Evolutionary conservation across 2,329 filamentous ascomycete genomes (phyloP).

Genomic region (Ascochyta clinopodiicola): DNA sequence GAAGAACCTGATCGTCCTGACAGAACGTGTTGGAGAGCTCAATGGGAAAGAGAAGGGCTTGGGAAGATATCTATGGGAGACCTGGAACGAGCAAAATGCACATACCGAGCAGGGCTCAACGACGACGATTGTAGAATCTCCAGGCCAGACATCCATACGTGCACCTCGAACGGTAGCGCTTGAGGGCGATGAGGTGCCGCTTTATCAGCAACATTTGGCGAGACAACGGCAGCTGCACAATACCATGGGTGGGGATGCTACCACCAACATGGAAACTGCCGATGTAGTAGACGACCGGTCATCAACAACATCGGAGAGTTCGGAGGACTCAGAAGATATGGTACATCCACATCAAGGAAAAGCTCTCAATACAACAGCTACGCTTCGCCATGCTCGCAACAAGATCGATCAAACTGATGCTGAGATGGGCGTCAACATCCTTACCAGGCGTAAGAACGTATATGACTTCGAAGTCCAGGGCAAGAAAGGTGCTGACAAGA

Average conservation of each 20-base stretch:
- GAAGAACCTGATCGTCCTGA: constrained; percentile 85
- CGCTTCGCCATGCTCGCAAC: constrained; percentile 77
- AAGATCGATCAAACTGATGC: constrained; percentile 88
- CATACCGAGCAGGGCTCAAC: constrained; percentile 33
- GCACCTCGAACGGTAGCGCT: constrained; percentile 65
- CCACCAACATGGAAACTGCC: constrained; percentile 71
- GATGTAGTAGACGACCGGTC: constrained; percentile 84
- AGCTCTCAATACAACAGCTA: constrained; percentile 85
- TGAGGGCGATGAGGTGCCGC: constrained; percentile 74
- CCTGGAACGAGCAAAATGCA: constrained; percentile 45
- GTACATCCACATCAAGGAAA: constrained; percentile 81
- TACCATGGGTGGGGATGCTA: constrained; percentile 70
- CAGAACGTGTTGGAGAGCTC: constrained; percentile 68
- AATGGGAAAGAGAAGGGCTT: constrained; percentile 53
- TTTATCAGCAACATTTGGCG: constrained; percentile 92
- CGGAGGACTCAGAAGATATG: constrained; percentile 80
- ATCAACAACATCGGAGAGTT: constrained; percentile 83
- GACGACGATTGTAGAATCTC: constrained; percentile 69
- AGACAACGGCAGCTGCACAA: constrained; percentile 87
- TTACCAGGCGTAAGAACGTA: constrained; percentile 87
- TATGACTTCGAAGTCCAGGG: constrained; percentile 91
- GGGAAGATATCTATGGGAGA: constrained; percentile 76
- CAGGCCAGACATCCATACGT: constrained; percentile 54
- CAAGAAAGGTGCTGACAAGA: constrained; percentile 89
- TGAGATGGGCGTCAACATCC: constrained; percentile 88